These are phyloP conservation scores for Neonectria ditissima DNA, from an alignment of 2,329 filamentous ascomycete genomes.

Conservation along the genomic window DNA sequence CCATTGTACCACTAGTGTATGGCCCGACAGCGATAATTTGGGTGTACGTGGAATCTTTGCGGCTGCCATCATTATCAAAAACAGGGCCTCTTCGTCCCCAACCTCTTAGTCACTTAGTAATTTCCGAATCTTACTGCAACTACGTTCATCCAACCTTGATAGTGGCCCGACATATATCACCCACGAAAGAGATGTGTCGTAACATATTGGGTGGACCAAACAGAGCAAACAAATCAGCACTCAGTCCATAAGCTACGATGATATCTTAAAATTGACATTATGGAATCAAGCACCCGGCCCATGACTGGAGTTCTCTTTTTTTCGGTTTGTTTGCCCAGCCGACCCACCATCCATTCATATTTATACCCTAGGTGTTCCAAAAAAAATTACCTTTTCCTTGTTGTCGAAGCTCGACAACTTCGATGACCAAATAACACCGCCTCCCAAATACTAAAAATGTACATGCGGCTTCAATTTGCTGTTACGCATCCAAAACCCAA, in stretches of 20 bases:
- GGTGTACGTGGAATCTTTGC: constrained; percentile 5
- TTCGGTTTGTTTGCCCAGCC: constrained; percentile 17
- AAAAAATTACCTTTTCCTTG: constrained; percentile 4
- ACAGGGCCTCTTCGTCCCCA: constrained; percentile 6
- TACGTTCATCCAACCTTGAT: background rate
- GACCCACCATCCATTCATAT: constrained; percentile 4
- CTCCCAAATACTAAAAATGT: constrained; percentile 16
- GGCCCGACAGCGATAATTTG: constrained; percentile 2
- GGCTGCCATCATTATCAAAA: constrained; percentile 11
- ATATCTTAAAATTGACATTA: constrained; percentile 27
- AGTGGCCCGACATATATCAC: no score
- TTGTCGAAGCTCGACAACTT: constrained; percentile 21
- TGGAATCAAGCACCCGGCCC: constrained; percentile 20
- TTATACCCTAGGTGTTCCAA: constrained; percentile 7
- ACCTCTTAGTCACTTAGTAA: constrained; percentile 22
- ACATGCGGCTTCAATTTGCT: constrained; percentile 12
- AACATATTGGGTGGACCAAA: background rate
- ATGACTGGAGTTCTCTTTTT: constrained; percentile 19
- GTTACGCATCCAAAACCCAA: constrained; percentile 4
- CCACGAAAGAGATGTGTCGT: background rate
- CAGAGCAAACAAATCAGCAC: constrained; percentile 10
- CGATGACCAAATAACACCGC: constrained; percentile 24
- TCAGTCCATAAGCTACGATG: constrained; percentile 12
- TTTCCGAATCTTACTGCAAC: constrained; percentile 14
- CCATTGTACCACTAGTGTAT: constrained; percentile 26